Evolutionary conservation across 805 yeast genomes (phyloP), one percentile per base, ranked within the genome.

Genomic region (Cyberlindnera maclurae): DNA sequence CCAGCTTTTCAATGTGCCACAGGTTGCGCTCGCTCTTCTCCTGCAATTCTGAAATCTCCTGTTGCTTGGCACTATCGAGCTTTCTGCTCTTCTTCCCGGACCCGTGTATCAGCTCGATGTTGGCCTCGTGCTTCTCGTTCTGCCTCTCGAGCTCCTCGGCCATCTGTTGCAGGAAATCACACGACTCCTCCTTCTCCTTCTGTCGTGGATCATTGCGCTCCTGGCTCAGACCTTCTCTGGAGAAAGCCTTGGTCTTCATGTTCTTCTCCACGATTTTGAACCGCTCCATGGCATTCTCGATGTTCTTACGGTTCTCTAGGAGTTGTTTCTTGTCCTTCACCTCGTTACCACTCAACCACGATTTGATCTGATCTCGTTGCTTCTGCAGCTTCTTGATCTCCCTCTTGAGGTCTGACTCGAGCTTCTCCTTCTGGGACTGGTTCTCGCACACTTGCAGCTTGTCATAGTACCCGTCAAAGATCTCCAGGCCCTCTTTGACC

Each of bases 331-430:
- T 93, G 52, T 90, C 95, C 59, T 94, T 88, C 34, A 89, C 88
- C 46, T 89, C 95, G 50, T 81, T 84, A 49, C 90, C 89, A 31
- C 90, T 77, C 58, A 88, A 65, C 98, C 98, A 90, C 41, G 84
- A 83, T 64, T 90, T 90, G 52, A 90, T 85, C 65, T 88, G 97
- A 61, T 90, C 98, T 58, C 97, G 75, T 51, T 82, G 79, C 58
- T 96, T 77, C 59, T 90, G 98, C 41, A 90, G 70, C 61, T 88
- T 90, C 63, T 93, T 90, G 62, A 93, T 89, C 61, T 93, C 97
- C 54, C 93, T 81, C 65, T 93, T 89, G 57, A 90, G 69, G 58
- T 90, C 98, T 44, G 79, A 73, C 59, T 93, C 98, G 42, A 93
- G 71, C 60, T 90, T 90, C 59, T 90, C 97, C 65, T 90, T 84